These are phyloP conservation scores for Moesziomyces sp. DNA, from an alignment of 1,284 basidiomycete genomes.

Conservation along the genomic window DNA sequence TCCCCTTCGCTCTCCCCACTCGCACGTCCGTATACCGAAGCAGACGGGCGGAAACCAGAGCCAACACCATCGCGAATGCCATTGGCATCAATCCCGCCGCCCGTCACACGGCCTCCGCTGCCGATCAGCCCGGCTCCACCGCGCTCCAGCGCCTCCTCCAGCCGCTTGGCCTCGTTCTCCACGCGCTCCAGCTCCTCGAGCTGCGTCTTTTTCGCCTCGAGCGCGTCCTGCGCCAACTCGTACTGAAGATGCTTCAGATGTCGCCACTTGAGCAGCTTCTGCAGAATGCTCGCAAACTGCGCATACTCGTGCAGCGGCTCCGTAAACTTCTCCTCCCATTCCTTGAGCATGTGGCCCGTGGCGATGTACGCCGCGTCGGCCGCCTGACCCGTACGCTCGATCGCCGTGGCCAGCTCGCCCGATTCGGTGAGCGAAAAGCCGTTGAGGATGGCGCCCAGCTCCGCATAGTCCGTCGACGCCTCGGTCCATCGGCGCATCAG, in stretches of 20 bases:
- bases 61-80: slow-evolving; percentile 47
- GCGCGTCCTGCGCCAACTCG: slow-evolving; percentile 91
- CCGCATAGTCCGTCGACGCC: slow-evolving; percentile 87
- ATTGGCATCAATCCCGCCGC: slow-evolving; percentile 40
- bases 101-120: slow-evolving; percentile 18
- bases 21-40: slow-evolving; percentile 32
- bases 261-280: slow-evolving; percentile 89
- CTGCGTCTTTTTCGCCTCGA: slow-evolving; percentile 86
- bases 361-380: slow-evolving; percentile 93
- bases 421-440: slow-evolving; percentile 91
- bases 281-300: slow-evolving; percentile 94
- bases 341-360: slow-evolving; percentile 73
- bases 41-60: slow-evolving; percentile 28
- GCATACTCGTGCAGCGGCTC: slow-evolving; percentile 96
- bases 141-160: slow-evolving; percentile 82
- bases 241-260: slow-evolving; percentile 99
- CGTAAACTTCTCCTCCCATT: slow-evolving; percentile 79
- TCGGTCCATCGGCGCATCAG: slow-evolving; percentile 95
- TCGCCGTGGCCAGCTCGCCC: slow-evolving; percentile 77
- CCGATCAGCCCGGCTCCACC: slow-evolving; percentile 54
- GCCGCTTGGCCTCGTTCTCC: slow-evolving; percentile 86
- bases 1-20: slow-evolving; percentile 15
- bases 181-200: slow-evolving; percentile 91
- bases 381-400: slow-evolving; percentile 94
- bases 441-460: slow-evolving; percentile 93